Evolutionary conservation across 2,329 filamentous ascomycete genomes (phyloP).

Genomic region (Diaporthe citrichinensis): DNA sequence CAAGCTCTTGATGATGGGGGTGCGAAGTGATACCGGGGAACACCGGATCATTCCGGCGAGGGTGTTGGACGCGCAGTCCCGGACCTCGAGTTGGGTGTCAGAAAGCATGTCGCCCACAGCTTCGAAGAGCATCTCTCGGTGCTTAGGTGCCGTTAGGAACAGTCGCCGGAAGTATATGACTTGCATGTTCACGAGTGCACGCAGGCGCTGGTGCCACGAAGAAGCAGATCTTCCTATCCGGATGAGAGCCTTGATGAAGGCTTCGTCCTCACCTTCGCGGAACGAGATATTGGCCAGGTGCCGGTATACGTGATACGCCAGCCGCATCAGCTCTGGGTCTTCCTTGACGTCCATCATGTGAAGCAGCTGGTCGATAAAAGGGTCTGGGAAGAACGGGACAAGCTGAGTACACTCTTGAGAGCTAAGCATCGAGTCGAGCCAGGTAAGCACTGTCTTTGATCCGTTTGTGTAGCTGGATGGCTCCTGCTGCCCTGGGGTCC

Average conservation of each 20-base stretch:
- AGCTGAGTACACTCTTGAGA: conserved; percentile 95
- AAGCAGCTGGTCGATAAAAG: conserved; percentile 91
- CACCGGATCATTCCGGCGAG: conserved; percentile 98
- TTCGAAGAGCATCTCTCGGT: conserved; percentile 86
- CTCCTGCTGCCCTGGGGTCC: conserved; percentile 89
- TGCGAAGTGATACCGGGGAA: conserved; percentile 85
- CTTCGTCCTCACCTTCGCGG: conserved; percentile 84
- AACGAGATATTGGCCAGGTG: conserved; percentile 97
- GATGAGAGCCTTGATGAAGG: conserved; percentile 88
- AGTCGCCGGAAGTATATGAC: conserved; percentile 98
- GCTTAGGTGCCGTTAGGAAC: conserved; percentile 82
- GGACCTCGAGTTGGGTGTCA: conserved; percentile 93
- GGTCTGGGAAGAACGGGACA: conserved; percentile 88
- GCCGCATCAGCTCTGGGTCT: conserved; percentile 92
- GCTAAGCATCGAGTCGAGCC: conserved; percentile 92
- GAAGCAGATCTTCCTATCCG: conserved; percentile 86
- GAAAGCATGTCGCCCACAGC: conserved; percentile 97
- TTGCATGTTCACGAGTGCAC: conserved; percentile 98
- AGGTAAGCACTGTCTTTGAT: conserved; percentile 94
- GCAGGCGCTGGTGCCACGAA: conserved; percentile 95
- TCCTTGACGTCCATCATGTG: conserved; percentile 99
- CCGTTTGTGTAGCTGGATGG: conserved; percentile 95
- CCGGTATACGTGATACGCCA: conserved; percentile 97
- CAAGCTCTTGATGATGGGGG: conserved; percentile 81
- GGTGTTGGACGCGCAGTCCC: conserved; percentile 91